Conservation (phyloP, 441 rosid species). For the Gossypium aridum region DNA sequence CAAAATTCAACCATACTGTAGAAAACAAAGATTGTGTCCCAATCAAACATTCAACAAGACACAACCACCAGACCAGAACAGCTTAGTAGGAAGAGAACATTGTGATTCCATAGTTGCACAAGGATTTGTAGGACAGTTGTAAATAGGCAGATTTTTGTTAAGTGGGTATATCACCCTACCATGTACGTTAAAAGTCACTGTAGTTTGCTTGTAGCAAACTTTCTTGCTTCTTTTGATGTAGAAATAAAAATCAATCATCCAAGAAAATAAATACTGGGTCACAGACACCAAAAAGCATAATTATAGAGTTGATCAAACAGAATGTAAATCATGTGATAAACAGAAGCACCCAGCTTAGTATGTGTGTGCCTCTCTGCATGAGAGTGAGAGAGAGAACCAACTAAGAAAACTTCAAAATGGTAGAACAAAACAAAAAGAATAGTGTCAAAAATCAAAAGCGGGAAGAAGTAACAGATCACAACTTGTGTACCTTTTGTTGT, state of each 20-base stretch:
- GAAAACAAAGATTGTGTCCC: background rate
- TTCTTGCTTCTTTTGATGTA: background rate
- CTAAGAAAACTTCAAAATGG: background rate
- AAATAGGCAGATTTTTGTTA: too few relatives aligned
- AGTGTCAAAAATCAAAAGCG: background rate
- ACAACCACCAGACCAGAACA: background rate
- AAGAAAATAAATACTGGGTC: background rate
- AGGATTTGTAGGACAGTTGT: too few relatives aligned
- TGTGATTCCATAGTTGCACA: background rate
- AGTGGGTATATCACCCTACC: too few relatives aligned
- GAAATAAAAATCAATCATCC: too few relatives aligned
- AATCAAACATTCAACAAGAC: background rate
- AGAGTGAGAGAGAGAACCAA: background rate
- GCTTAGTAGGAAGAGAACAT: background rate
- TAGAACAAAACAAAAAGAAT: background rate
- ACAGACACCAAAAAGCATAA: background rate
- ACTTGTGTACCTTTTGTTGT: slow-evolving; percentile 62
- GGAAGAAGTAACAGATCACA: background rate
- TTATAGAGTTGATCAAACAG: background rate
- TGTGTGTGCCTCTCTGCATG: too few relatives aligned
- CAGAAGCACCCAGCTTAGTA: background rate
- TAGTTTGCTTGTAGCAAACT: background rate
- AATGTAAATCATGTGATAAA: background rate
- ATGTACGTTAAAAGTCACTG: too few relatives aligned
- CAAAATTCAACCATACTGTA: background rate